Evolutionary conservation across 495 filamentous ascomycete genomes (phyloP), one percentile per base, ranked within the genome.

Genomic region (Xylaria sp.): DNA sequence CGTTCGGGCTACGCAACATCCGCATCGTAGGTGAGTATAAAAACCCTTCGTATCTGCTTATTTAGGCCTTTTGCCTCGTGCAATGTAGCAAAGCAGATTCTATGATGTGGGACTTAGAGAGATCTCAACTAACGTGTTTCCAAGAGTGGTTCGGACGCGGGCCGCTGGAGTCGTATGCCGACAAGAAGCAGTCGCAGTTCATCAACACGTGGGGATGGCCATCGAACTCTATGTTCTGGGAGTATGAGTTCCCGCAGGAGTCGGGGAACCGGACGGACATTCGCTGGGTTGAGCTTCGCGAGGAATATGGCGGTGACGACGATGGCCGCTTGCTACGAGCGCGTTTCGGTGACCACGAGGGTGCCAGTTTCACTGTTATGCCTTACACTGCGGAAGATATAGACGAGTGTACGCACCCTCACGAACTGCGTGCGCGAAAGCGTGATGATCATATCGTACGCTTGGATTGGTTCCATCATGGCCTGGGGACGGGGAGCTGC

Each of bases 181-280:
- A 93, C 77, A 89, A 84, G 79, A 90, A 91, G 74, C 73, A 80
- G 2, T 83, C 89, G 21, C 88, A 90, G 72, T 76, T 75, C 24
- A 67, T 91, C 5, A 89, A 89, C 8, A 79, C 83, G 4, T 91
- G 86, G 80, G 79, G 81, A 11, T 53, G 24, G 58, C 35, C 72
- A 1, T 73, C 82, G 11, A 83, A 85, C 33, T 80, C 85, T 3
- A 76, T 92, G 29, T 86, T 84, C 57, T 82, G 83, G 5, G 78
- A 84, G 14, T 93, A 92, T 74, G 91, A 93, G 68, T 88, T 88
- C 58, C 91, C 91, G 14, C 91, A 93, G 75, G 91, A 92, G 48
- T 83, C 77, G 35, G 88, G 88, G 0, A 91, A 91, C 71, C 75
- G 90, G n/a, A 87, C 85, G 6, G 90, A 91, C 67, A 86, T 85